phyloP scores from a whole-genome alignment of 164 flowering plant species.

The Hamamelis virginiana region DNA sequence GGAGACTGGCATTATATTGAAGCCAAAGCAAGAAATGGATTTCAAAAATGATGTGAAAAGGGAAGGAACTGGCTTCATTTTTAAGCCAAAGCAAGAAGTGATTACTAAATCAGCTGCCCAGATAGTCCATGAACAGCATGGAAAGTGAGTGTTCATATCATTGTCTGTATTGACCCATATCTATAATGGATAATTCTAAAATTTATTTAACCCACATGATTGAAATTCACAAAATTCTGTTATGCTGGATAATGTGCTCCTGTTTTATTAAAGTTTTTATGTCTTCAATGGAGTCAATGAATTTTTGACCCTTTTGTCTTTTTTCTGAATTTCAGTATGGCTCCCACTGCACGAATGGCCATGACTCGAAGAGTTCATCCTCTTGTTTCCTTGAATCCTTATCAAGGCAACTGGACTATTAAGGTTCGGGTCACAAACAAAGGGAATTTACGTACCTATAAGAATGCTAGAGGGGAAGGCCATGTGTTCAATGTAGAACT shows the following conservation, averaged over 20 bases:
- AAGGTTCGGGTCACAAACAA: conserved; percentile 68
- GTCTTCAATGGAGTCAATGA: not conserved
- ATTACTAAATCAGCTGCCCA: conserved; percentile 84
- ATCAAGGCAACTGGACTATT: conserved; percentile 92
- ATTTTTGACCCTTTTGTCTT: not conserved
- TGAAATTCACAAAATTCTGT: too few species aligned
- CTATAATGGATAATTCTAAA: too few species aligned
- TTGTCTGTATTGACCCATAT: not conserved
- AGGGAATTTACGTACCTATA: conserved; percentile 43
- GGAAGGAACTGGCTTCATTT: conserved; percentile 42
- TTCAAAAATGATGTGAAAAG: conserved; percentile 19
- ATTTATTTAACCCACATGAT: not conserved
- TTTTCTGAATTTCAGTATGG: conserved; percentile 44
- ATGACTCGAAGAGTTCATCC: conserved; percentile 91
- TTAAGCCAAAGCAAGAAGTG: conserved; percentile 81
- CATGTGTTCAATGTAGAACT: conserved; percentile 89
- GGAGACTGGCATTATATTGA: conserved; percentile 28
- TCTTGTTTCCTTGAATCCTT: conserved; percentile 86
- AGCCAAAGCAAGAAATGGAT: conserved; percentile 30
- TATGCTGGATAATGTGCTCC: too few species aligned
- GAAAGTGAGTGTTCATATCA: conserved; percentile 54
- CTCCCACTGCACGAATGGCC: conserved; percentile 88
- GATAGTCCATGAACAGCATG: conserved; percentile 72
- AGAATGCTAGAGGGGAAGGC: conserved; percentile 70
- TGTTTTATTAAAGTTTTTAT: too few species aligned